Evolutionary conservation across 768 basidiomycete species (phyloP), one percentile per base, ranked within the genome.

Genomic region (Psilocybe cubensis): DNA sequence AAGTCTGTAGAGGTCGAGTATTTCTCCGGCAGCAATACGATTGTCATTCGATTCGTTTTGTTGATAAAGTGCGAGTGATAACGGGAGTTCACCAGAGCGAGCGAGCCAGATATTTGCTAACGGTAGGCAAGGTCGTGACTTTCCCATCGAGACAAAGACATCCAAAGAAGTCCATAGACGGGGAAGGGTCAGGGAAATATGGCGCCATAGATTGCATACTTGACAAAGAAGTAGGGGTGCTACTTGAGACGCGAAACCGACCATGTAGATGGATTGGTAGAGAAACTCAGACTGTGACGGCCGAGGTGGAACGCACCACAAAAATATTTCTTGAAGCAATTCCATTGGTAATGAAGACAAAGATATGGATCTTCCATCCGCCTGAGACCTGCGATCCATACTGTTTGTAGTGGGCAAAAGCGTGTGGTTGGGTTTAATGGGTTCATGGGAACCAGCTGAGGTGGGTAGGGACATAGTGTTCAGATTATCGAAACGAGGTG

Each of bases 171-270:
- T 72, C 81, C 81, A 83, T 18, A 83, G 63, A 27, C 67, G 56
- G 4, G 79, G 73, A 4, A 69, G 72, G 33, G 67, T 69, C 25
- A 76, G 51, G 27, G 76, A 76, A 41, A 77, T 62, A 20, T 68
- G 61, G 55, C 79, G 68, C 81, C 81, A 83, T 52, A 70, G 59
- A 38, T 59, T 70, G 53, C 77, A 81, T 29, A 83, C 73, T 38
- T 72, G 73, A 43, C 79, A 76, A 31, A 76, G 57, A 25, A 78
- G 58, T 12, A 81, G 58, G 7, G 76, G 74, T 6, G 72, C 70
- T 3, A 61, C 64, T 20, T 52, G 38, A 6, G 63, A 50, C 35
- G 58, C 58, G 55, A 62, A 59, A 25, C 61, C 63, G 38, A 45
- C 52, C 28, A 56, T 40, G 35, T 60, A 54, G 14, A 56, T 51